Evolutionary conservation across 2,329 filamentous ascomycete genomes (phyloP).

Genomic region (Trichoderma gracile): DNA sequence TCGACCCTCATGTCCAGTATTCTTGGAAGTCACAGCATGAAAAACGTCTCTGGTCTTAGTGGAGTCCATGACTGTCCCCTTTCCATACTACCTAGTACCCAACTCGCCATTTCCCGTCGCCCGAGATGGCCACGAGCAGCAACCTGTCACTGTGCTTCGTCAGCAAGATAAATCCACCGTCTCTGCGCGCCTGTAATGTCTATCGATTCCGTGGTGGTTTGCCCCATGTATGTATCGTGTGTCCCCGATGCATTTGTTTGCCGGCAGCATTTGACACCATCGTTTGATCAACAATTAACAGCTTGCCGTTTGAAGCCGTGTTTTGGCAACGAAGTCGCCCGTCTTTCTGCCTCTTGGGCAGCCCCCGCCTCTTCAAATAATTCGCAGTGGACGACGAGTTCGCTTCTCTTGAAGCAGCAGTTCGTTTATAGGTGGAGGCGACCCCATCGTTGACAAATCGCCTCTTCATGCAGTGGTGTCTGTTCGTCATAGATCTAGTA

Average conservation of each 20-base stretch:
- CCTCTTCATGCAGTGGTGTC: too few species aligned
- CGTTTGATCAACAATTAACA: neutral
- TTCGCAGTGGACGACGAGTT: too few species aligned
- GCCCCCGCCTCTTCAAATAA: neutral
- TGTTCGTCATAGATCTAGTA: too few species aligned
- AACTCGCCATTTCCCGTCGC: neutral
- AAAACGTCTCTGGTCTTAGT: neutral
- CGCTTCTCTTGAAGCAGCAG: too few species aligned
- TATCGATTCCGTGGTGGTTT: too few species aligned
- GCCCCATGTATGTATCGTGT: too few species aligned
- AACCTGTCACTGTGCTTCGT: neutral
- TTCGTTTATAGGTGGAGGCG: too few species aligned
- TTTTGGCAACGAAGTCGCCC: neutral
- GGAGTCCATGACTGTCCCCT: neutral
- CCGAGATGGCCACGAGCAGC: neutral
- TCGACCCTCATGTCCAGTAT: neutral
- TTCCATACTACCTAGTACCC: neutral
- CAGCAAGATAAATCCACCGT: conserved; percentile 4
- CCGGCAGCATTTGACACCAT: too few species aligned
- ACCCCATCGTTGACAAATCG: too few species aligned
- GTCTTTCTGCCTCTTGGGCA: neutral
- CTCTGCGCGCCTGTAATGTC: neutral
- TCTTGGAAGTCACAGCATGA: neutral
- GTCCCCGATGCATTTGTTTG: too few species aligned
- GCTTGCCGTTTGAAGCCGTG: neutral